Evolutionary conservation across 2,329 filamentous ascomycete genomes (phyloP).

Genomic region (Pseudogymnoascus sp.): DNA sequence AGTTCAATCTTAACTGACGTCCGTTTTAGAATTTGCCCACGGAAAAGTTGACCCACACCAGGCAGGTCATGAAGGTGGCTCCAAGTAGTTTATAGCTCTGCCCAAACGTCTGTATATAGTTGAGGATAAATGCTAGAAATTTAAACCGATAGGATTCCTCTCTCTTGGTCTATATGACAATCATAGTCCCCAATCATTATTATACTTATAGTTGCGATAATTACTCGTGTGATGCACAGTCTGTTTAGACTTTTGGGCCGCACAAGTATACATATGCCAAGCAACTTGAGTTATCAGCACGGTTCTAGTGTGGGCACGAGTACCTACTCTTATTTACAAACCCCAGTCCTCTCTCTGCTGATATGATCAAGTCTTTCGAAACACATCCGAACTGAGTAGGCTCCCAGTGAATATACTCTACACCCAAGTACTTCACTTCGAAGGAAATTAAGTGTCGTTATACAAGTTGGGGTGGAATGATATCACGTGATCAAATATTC

Average conservation of each 20-base stretch:
- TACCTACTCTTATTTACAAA: neutral
- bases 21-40: conserved; percentile 31
- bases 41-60: conserved; percentile 37
- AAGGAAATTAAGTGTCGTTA: neutral
- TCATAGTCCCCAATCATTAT: neutral
- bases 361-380: neutral
- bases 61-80: conserved; percentile 35
- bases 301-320: neutral
- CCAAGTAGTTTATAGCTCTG: neutral
- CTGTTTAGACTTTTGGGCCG: neutral
- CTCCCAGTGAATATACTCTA: neutral
- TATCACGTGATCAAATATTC: neutral
- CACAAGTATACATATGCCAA: neutral
- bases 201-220: neutral
- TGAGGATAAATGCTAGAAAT: neutral
- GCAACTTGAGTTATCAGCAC: neutral
- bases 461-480: neutral
- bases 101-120: neutral
- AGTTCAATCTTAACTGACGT: neutral
- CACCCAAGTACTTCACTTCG: neutral
- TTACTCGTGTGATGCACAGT: neutral
- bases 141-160: neutral
- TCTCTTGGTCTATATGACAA: neutral
- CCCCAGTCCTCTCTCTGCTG: neutral
- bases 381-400: neutral